These are phyloP conservation scores for Sporothrix protearum DNA, from an alignment of 2,329 filamentous ascomycete species.

Conservation along the genomic window DNA sequence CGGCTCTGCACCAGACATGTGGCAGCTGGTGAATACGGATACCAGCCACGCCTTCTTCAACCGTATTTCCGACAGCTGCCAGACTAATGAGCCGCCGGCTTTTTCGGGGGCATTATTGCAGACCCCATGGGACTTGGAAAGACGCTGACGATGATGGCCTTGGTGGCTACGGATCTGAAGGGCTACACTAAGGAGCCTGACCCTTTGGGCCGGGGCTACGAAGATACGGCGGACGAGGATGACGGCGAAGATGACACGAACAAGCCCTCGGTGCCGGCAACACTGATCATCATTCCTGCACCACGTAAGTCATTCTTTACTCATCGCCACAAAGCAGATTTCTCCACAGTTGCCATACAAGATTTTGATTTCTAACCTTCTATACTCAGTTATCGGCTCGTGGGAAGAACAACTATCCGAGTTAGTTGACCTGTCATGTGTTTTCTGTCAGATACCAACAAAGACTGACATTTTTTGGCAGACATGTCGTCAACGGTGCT, in stretches of 20 bases:
- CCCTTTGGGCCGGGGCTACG: too few relatives aligned
- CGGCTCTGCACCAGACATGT: background rate
- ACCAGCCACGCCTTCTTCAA: background rate
- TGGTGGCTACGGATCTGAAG: too few relatives aligned
- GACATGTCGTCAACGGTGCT: background rate
- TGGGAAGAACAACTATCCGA: background rate
- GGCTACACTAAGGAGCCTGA: too few relatives aligned
- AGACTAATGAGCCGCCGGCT: slow-evolving; percentile 34
- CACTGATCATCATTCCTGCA: too few relatives aligned
- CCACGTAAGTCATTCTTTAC: background rate
- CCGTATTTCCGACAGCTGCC: slow-evolving; percentile 26
- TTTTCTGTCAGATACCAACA: background rate
- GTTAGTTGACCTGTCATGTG: background rate
- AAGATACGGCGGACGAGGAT: too few relatives aligned
- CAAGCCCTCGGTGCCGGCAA: too few relatives aligned
- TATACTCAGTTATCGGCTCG: background rate
- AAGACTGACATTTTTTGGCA: background rate
- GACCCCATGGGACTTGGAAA: slow-evolving; percentile 49
- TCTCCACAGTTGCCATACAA: background rate
- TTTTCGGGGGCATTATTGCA: slow-evolving; percentile 47
- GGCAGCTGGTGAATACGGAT: background rate
- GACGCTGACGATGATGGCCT: too few relatives aligned
- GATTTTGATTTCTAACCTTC: background rate
- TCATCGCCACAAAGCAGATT: background rate
- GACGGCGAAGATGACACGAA: too few relatives aligned